A percentile compares a stretch with the other conserved stretches of the same genome.
Evolutionary conservation across 2,329 filamentous ascomycete species (phyloP).

Genomic region (Fusarium sp.): DNA sequence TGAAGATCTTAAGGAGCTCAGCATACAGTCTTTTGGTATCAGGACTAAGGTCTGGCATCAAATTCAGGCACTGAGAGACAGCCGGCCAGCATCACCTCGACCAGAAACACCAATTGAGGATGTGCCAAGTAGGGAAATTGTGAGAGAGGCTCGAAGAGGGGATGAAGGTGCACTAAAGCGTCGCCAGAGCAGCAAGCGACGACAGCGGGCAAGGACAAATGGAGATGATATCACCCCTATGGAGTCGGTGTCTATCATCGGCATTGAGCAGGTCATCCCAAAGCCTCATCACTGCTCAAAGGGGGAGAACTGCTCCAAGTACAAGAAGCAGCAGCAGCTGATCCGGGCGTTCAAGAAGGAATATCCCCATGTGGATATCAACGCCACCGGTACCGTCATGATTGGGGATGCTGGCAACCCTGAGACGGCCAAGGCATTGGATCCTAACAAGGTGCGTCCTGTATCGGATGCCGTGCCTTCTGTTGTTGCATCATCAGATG

Average conservation of each 20-base stretch:
- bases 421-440: constrained; percentile 67
- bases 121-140: constrained; percentile 62
- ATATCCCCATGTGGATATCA: constrained; percentile 71
- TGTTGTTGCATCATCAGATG: constrained; percentile 89
- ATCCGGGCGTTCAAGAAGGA: constrained; percentile 80
- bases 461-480: constrained; percentile 82
- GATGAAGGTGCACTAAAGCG: constrained; percentile 50
- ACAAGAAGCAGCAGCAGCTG: constrained; percentile 81
- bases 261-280: constrained; percentile 88
- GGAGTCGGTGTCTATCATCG: constrained; percentile 90
- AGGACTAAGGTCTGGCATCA: constrained; percentile 83
- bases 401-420: constrained; percentile 85
- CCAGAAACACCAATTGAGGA: constrained; percentile 72
- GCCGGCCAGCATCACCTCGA: constrained; percentile 61
- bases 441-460: constrained; percentile 70
- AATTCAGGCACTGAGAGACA: constrained; percentile 75
- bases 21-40: constrained; percentile 84
- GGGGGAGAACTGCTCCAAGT: constrained; percentile 87
- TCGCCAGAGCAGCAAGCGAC: constrained; percentile 55
- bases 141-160: constrained; percentile 57
- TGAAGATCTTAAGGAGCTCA: constrained; percentile 84
- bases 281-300: constrained; percentile 87
- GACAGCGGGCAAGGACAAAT: constrained; percentile 53
- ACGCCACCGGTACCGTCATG: constrained; percentile 74
- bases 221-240: constrained; percentile 78